A percentile compares a stretch with the other conserved stretches of the same genome.
phyloP scores from a whole-genome alignment of 1,139 yeast species.

The Zygoascus hellenicus region DNA sequence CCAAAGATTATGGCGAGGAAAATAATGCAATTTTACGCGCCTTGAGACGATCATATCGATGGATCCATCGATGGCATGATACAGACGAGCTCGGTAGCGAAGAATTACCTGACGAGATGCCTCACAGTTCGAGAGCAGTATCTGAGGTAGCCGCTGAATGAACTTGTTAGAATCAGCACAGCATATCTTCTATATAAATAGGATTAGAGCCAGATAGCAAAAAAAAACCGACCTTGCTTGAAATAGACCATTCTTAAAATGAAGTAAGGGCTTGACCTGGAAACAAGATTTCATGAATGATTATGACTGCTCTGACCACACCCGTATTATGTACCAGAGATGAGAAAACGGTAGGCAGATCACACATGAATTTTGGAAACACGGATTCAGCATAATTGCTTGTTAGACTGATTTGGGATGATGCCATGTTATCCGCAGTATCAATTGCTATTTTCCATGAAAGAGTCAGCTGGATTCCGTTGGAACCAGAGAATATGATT shows the following conservation, averaged over 20 bases:
- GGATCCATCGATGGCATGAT: slow-evolving; percentile 23
- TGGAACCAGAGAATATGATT: slow-evolving; percentile 13
- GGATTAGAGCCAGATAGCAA: too few species aligned
- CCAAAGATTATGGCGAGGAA: slow-evolving; percentile 28
- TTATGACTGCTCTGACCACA: slow-evolving; percentile 17
- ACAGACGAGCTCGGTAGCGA: background rate
- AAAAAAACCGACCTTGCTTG: too few species aligned
- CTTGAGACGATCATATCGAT: slow-evolving; percentile 23
- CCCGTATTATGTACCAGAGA: slow-evolving; percentile 17
- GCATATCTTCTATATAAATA: too few species aligned
- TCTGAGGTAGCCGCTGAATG: too few species aligned
- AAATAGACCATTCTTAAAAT: too few species aligned
- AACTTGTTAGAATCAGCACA: too few species aligned
- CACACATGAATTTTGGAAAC: background rate
- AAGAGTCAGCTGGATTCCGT: slow-evolving; percentile 13
- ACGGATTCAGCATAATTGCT: background rate
- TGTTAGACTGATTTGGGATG: slow-evolving; percentile 8
- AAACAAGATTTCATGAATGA: slow-evolving; percentile 15
- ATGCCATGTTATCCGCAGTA: slow-evolving; percentile 11
- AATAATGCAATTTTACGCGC: slow-evolving; percentile 21
- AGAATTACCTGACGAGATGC: too few species aligned
- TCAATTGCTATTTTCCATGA: slow-evolving; percentile 15
- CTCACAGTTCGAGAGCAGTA: too few species aligned
- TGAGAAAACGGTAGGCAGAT: slow-evolving; percentile 13
- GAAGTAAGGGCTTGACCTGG: background rate